phyloP scores from a whole-genome alignment of 495 filamentous ascomycete genomes.

The Lentithecium fluviatile region DNA sequence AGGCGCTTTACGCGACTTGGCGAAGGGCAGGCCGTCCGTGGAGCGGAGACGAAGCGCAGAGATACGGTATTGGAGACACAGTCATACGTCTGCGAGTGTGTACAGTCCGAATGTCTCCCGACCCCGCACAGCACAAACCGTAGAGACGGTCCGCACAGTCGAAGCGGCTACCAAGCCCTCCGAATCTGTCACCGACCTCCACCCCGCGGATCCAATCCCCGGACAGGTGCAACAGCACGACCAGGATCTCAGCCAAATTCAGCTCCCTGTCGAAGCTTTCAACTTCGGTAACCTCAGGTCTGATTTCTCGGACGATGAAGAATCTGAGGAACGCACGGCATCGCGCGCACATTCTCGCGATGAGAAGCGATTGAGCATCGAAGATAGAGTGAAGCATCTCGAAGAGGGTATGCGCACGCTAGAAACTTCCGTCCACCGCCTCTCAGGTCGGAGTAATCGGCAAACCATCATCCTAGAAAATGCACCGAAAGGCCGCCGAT shows the following conservation, averaged over 20 bases:
- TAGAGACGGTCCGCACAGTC: constrained; percentile 19
- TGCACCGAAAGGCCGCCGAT: constrained; percentile 32
- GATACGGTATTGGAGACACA: constrained; percentile 36
- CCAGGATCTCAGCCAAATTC: constrained; percentile 21
- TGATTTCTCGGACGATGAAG: constrained; percentile 24
- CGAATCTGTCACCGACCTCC: constrained; percentile 1
- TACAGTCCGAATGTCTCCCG: constrained; percentile 27
- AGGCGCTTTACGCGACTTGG: constrained; percentile 35
- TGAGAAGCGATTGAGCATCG: constrained; percentile 17
- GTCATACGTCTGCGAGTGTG: constrained; percentile 25
- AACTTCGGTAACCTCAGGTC: constrained; percentile 32
- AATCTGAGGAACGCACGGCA: neutral
- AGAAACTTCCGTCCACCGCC: constrained; percentile 25
- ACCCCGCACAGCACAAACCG: constrained; percentile 20
- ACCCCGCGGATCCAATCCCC: neutral
- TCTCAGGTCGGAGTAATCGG: constrained; percentile 33
- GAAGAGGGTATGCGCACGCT: constrained; percentile 24
- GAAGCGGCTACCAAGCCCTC: constrained; percentile 1
- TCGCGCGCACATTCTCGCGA: neutral
- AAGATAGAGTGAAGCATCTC: constrained; percentile 30
- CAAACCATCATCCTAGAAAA: constrained; percentile 38
- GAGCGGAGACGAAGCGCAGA: constrained; percentile 34
- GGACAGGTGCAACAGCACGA: constrained; percentile 12
- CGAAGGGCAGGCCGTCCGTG: constrained; percentile 12
- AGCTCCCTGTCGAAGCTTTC: constrained; percentile 28